These are phyloP conservation scores for Trichoderma arundinaceum DNA, from an alignment of 2,329 filamentous ascomycete species.

Conservation along the genomic window DNA sequence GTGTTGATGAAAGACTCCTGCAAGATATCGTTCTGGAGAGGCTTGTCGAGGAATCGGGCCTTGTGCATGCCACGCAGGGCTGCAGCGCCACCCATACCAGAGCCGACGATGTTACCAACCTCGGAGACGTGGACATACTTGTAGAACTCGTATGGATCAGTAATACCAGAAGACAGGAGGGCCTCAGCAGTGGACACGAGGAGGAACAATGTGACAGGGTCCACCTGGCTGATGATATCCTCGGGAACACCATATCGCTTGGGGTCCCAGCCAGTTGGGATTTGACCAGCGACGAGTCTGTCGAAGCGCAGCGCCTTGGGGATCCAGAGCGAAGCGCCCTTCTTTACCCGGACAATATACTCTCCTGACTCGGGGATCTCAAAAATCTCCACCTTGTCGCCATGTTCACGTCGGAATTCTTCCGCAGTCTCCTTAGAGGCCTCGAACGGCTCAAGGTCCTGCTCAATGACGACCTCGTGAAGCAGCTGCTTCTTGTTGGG, in stretches of 20 bases:
- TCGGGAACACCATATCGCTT: slow-evolving; percentile 96
- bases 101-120: slow-evolving; percentile 97
- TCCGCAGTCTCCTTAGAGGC: slow-evolving; percentile 95
- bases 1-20: slow-evolving; percentile 99
- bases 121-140: slow-evolving; percentile 98
- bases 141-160: slow-evolving; percentile 99
- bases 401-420: slow-evolving; percentile 96
- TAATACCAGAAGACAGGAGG: slow-evolving; percentile 90
- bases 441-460: slow-evolving; percentile 97
- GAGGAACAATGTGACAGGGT: slow-evolving; percentile 93
- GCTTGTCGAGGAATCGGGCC: slow-evolving; percentile 94
- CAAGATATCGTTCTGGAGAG: slow-evolving; percentile 96
- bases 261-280: slow-evolving; percentile 96
- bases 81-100: slow-evolving; percentile 93
- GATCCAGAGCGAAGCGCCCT: slow-evolving; percentile 92
- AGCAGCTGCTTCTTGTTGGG: slow-evolving; percentile 98
- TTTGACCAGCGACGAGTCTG: slow-evolving; percentile 93
- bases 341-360: slow-evolving; percentile 92
- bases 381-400: slow-evolving; percentile 96
- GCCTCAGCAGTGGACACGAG: slow-evolving; percentile 93
- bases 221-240: slow-evolving; percentile 96
- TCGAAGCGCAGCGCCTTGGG: slow-evolving; percentile 98
- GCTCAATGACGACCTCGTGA: slow-evolving; percentile 96
- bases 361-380: slow-evolving; percentile 93
- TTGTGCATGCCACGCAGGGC: slow-evolving; percentile 98